Evolutionary conservation across 345 rosid species (phyloP).

Genomic region (Chamaenerion angustifolium): DNA sequence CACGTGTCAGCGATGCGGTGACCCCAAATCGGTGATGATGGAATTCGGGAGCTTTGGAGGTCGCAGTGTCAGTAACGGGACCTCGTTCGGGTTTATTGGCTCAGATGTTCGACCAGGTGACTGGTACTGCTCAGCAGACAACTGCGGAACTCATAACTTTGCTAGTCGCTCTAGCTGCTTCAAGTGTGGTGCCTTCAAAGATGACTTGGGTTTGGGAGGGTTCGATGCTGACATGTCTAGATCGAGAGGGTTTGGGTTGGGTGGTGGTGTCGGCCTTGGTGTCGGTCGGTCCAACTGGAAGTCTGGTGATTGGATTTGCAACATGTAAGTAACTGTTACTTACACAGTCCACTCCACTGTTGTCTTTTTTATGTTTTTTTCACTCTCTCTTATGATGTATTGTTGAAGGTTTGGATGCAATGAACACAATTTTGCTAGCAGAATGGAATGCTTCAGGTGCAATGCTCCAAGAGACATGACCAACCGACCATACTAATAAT

Average conservation of each 20-base stretch:
- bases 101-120: constrained; percentile 94
- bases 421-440: constrained; percentile 87
- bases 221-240: constrained; percentile 30
- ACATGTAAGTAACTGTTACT: constrained; percentile 31
- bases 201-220: constrained; percentile 33
- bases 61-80: constrained; percentile 34
- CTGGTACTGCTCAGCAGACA: constrained; percentile 75
- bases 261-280: constrained; percentile 13
- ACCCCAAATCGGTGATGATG: constrained; percentile 17
- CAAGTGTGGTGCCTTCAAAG: constrained; percentile 79
- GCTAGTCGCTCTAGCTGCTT: constrained; percentile 90
- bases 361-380: neutral
- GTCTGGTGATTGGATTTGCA: constrained; percentile 84
- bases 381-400: neutral
- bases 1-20: constrained; percentile 61
- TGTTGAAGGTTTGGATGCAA: constrained; percentile 57
- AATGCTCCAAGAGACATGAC: constrained; percentile 60
- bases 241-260: constrained; percentile 29
- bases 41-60: constrained; percentile 23
- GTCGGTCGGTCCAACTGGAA: constrained; percentile 58
- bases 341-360: neutral
- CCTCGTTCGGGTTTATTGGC: constrained; percentile 67
- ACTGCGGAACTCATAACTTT: constrained; percentile 86
- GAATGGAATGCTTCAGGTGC: constrained; percentile 84
- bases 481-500: constrained; percentile 19